These are phyloP conservation scores for Thelonectria discophora DNA, from an alignment of 2,329 filamentous ascomycete species.

Conservation along the genomic window DNA sequence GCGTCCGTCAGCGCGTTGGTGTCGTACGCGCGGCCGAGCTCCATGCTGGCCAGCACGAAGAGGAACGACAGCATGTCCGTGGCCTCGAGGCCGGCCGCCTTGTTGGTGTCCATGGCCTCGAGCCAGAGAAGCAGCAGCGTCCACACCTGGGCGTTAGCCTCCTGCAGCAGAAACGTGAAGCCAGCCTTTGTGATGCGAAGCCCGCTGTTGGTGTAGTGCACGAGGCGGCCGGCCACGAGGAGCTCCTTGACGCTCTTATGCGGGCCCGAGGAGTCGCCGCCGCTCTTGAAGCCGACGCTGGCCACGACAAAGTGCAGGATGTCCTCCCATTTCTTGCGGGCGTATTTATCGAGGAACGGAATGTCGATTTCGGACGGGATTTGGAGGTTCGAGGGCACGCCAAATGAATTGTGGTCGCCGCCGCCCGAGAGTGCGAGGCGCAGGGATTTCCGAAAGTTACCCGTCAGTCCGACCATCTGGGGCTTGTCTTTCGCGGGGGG, in stretches of 20 bases:
- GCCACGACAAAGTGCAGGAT: slow-evolving; percentile 96
- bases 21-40: slow-evolving; percentile 90
- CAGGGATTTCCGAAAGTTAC: slow-evolving; percentile 84
- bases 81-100: slow-evolving; percentile 76
- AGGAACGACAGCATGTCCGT: slow-evolving; percentile 96
- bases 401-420: slow-evolving; percentile 87
- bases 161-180: slow-evolving; percentile 93
- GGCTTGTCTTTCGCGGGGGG: slow-evolving; percentile 68
- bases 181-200: slow-evolving; percentile 89
- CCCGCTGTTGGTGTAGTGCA: slow-evolving; percentile 72
- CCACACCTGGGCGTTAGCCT: slow-evolving; percentile 97
- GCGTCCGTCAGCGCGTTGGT: slow-evolving; percentile 83
- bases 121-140: slow-evolving; percentile 93
- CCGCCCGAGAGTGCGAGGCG: slow-evolving; percentile 88
- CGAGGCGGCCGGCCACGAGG: slow-evolving; percentile 80
- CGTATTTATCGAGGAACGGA: slow-evolving; percentile 82
- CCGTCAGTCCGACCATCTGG: slow-evolving; percentile 78
- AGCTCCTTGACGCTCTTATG: slow-evolving; percentile 86
- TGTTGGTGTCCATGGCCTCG: slow-evolving; percentile 73
- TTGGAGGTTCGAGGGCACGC: slow-evolving; percentile 77
- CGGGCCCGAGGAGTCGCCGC: slow-evolving; percentile 61
- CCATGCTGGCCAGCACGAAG: slow-evolving; percentile 92
- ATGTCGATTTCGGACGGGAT: slow-evolving; percentile 72
- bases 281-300: slow-evolving; percentile 66
- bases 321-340: slow-evolving; percentile 90